phyloP scores from a whole-genome alignment of 2,329 filamentous ascomycete genomes.

The Tetracladium maxilliforme region DNA sequence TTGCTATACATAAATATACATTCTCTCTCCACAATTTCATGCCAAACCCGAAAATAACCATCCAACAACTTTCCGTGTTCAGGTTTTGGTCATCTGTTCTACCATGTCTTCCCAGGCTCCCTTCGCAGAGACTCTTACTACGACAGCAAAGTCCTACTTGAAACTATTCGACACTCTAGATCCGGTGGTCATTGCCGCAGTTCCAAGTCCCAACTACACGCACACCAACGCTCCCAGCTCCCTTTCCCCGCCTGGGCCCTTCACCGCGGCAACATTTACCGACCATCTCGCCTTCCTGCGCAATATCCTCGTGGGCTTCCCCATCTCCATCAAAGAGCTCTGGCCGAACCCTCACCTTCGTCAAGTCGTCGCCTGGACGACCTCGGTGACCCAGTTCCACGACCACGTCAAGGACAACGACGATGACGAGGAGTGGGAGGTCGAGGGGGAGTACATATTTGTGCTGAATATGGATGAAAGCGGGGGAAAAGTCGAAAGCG shows the following conservation, averaged over 20 bases:
- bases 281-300: constrained; percentile 1
- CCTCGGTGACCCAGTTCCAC: constrained; percentile 10
- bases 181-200: too few species aligned
- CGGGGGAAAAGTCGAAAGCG: constrained; percentile 12
- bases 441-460: constrained; percentile 16
- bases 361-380: constrained; percentile 14
- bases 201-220: constrained; percentile 1
- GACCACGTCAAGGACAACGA: constrained; percentile 9
- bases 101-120: too few species aligned
- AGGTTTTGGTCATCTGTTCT: too few species aligned
- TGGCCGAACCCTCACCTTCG: constrained; percentile 8
- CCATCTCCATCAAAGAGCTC: constrained; percentile 6
- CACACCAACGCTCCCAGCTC: constrained; percentile 3
- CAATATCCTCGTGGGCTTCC: constrained; percentile 7
- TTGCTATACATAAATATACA: too few species aligned
- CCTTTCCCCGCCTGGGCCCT: background rate
- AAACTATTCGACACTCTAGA: too few species aligned
- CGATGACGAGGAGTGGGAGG: constrained; percentile 11
- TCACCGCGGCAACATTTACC: constrained; percentile 1
- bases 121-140: too few species aligned
- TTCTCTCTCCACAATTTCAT: too few species aligned
- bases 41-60: too few species aligned
- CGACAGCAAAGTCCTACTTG: too few species aligned
- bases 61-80: too few species aligned
- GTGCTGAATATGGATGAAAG: constrained; percentile 13